Conservation (phyloP, 1,139 yeast species). For the Lodderomyces theae region DNA sequence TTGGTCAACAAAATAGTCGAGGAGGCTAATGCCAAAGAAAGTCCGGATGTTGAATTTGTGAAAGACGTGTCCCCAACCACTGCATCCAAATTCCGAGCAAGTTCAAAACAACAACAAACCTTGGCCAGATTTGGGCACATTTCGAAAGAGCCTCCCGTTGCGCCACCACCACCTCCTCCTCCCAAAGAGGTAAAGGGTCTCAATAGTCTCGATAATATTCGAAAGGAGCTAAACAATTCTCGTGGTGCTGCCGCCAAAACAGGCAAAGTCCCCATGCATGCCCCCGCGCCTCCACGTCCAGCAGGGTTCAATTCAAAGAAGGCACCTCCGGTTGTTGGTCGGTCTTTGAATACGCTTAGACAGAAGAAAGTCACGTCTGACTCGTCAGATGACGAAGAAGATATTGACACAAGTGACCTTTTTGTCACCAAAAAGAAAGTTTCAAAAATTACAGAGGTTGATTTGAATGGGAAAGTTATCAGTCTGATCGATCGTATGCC, state of each 20-base stretch:
- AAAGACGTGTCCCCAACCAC: slow-evolving; percentile 9
- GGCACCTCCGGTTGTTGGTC: slow-evolving; percentile 17
- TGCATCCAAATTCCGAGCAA: slow-evolving; percentile 5
- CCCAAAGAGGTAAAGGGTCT: slow-evolving; percentile 33
- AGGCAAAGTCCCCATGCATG: slow-evolving; percentile 6
- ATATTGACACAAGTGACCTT: slow-evolving; percentile 41
- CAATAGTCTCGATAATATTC: slow-evolving; percentile 38
- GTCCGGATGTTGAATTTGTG: neutral
- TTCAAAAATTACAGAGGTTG: slow-evolving; percentile 39
- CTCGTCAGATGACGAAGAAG: slow-evolving; percentile 34
- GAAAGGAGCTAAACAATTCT: slow-evolving; percentile 33
- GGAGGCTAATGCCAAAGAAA: slow-evolving; percentile 38
- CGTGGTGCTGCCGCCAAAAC: slow-evolving; percentile 19
- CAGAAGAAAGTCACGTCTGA: slow-evolving; percentile 27
- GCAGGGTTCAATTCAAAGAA: slow-evolving; percentile 69
- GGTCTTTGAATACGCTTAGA: slow-evolving; percentile 36
- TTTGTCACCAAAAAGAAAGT: slow-evolving; percentile 36
- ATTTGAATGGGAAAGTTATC: slow-evolving; percentile 36
- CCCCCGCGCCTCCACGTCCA: slow-evolving; percentile 71
- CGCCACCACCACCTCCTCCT: no score
- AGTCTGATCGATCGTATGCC: slow-evolving; percentile 13
- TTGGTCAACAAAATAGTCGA: slow-evolving; percentile 52
- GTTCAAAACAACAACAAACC: slow-evolving; percentile 36
- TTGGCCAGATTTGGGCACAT: slow-evolving; percentile 48
- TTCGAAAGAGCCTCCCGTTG: slow-evolving; percentile 36